Conservation (phyloP, 1,284 basidiomycete species). For the Fistulina hepatica region DNA sequence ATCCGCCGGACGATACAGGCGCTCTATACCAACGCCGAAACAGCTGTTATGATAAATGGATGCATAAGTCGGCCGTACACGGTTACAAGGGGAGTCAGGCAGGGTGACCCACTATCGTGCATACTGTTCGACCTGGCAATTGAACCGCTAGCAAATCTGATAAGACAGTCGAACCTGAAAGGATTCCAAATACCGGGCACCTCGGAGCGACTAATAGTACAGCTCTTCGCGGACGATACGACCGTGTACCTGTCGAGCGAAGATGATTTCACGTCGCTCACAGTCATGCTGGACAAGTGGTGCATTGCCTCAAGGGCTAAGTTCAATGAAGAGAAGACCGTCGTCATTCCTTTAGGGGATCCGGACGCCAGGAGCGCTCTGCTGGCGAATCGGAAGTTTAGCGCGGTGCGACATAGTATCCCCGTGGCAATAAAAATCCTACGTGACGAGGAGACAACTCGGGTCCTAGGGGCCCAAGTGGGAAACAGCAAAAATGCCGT, state of each 20-base stretch:
- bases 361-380: neutral
- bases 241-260: constrained; percentile 5
- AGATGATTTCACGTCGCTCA: constrained; percentile 10
- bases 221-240: constrained; percentile 11
- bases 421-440: constrained; percentile 3
- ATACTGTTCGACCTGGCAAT: constrained; percentile 6
- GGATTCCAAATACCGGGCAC: constrained; percentile 14
- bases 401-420: constrained; percentile 2
- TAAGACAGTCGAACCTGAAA: constrained; percentile 13
- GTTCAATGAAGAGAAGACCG: constrained; percentile 14
- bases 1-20: constrained; percentile 2
- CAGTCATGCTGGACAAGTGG: constrained; percentile 11
- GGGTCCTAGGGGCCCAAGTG: constrained; percentile 11
- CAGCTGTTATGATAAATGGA: constrained; percentile 7
- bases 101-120: constrained; percentile 9
- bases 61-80: constrained; percentile 4
- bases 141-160: constrained; percentile 5
- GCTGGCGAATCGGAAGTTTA: neutral
- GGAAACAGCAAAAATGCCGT: constrained; percentile 12
- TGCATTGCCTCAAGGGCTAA: constrained; percentile 14
- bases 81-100: constrained; percentile 3
- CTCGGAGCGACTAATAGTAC: constrained; percentile 7
- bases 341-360: constrained; percentile 10
- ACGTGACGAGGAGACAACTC: constrained; percentile 8
- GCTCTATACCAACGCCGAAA: constrained; percentile 6